These are phyloP conservation scores for Penicillium daleae DNA, from an alignment of 495 filamentous ascomycete species.

Conservation along the genomic window DNA sequence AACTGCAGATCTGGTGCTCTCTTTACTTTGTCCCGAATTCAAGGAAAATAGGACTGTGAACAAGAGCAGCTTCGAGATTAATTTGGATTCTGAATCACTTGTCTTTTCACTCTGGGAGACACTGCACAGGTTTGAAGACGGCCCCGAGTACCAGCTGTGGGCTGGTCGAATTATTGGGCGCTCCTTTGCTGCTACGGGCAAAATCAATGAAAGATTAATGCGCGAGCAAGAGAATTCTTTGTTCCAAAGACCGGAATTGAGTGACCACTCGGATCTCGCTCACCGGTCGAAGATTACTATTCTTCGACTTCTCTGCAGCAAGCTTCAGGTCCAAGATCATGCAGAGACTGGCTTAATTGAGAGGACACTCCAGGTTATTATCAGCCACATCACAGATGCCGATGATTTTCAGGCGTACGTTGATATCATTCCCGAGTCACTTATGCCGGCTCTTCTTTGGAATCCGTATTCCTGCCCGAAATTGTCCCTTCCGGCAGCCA, in stretches of 20 bases:
- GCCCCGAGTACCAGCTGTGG: constrained; percentile 77
- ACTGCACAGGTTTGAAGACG: constrained; percentile 62
- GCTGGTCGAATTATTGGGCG: constrained; percentile 81
- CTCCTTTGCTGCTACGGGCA: constrained; percentile 76
- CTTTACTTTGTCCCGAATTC: constrained; percentile 75
- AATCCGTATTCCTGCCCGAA: constrained; percentile 45
- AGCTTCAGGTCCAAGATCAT: constrained; percentile 66
- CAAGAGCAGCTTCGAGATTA: constrained; percentile 64
- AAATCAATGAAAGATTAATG: constrained; percentile 49
- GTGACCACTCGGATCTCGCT: constrained; percentile 18
- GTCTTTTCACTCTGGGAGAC: constrained; percentile 73
- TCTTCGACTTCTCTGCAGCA: constrained; percentile 65
- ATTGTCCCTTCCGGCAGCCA: constrained; percentile 19
- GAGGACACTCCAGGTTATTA: constrained; percentile 69
- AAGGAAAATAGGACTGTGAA: constrained; percentile 55
- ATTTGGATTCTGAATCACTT: constrained; percentile 61
- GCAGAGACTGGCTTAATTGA: constrained; percentile 75
- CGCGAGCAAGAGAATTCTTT: constrained; percentile 44
- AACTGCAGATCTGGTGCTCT: constrained; percentile 69
- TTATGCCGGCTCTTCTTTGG: constrained; percentile 52
- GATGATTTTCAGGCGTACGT: constrained; percentile 54
- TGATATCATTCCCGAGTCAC: constrained; percentile 40
- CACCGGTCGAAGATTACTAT: constrained; percentile 54
- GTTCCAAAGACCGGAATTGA: constrained; percentile 19
- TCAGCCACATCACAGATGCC: constrained; percentile 56